Base-by-base conservation (phyloP, 108 stramenopile genomes). In the Skeletonema marinoi region DNA sequence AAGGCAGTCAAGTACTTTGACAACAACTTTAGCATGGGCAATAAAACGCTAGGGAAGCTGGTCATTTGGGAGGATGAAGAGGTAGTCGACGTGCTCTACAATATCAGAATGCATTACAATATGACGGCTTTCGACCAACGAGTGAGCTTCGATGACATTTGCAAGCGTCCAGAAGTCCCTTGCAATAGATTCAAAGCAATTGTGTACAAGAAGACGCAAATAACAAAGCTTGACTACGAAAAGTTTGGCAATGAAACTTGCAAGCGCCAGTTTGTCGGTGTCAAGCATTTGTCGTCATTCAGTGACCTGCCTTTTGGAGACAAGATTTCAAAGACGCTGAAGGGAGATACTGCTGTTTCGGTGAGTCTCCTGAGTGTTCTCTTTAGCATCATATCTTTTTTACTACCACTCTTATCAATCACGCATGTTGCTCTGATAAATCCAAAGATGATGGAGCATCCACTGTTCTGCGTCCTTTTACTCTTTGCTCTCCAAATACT, bases 171-270 rank as follows among this genome's bases (percentile, higher is more conserved):
- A 1, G 82, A 83, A 56, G 82, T 86, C 11, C 51, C 46, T 16
- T 83, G 85, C 60, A 59, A 72, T 16, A 62, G 81, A 44, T 71
- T 54, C 10, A 79, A 59, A 50, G 85, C 85, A 9, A 58, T 80
- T 54, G 74, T 86, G 7, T 83, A 68, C 51, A 35, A 60, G 35
- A 72, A 79, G 72, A 75, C 71, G 5, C 70, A 76, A 25, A 79
- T 86, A 38, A 83, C 78, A n/a, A 86, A 82, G 77, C 60, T 78
- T 6, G 85, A 86, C 51, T 86, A 78, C 41, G 82, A 73, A 36
- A 78, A 80, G 59, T 86, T 80, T 71, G 81, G 81, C 16, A 86
- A 86, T 60, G 81, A 80, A 62, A 83, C 85, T 29, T 86, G 85
- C 65, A 66, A 59, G 32, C 46, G 85, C 56, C 81, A 86, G 54